Evolutionary conservation across 176 grass and related monocot genomes (phyloP), one percentile per base, ranked within the genome.

Genomic region (Avena sativa): DNA sequence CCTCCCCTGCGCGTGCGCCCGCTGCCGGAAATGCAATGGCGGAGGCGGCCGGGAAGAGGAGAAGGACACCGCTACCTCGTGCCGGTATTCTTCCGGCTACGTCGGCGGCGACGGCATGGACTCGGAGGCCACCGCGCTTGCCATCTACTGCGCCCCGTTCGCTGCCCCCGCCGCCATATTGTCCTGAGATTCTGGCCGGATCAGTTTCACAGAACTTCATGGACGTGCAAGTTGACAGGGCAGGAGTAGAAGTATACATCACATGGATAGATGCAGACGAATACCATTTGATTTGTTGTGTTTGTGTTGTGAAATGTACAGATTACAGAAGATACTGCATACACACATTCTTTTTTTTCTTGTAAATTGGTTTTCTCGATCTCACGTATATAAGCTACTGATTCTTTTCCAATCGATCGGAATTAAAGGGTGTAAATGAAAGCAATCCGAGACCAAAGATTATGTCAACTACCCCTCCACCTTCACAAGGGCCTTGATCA

Each of bases 111-210:
- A 62, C 53, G 64, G 71, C 60, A 23, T 88, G 51, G 86, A 77
- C 20, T 63, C 77, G 14, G 81, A 87, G 56, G 74, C 44, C 28
- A 57, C 89, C 19, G 50, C 50, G 25, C 16, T 64, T 26, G 85
- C 91, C 17, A 9, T 91, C 15, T 78, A 55, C 79, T 87, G 57
- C 32, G 55, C 82, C 16, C 86, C 91, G 23, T 84, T 89, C 81
- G 12, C 88, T 4, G 38, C 85, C 49, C 66, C 89, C 48, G 59
- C 89, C 1, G 60, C 81, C 47, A 83, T 91, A 66, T 17, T 90
- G 25, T 89, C 88, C 46, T 94, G 78, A 92, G 76, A 20, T 83
- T 71, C 6, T 59, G 50, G 14, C n/a, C 82, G 15, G 48, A 19
- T 15, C 12, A 51, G 38, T 25, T 47, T 2, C 38, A 6, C 5